Evolutionary conservation across 257 asterid species (phyloP), one percentile per base, ranked within the genome.

Genomic region (Petunia secreta): DNA sequence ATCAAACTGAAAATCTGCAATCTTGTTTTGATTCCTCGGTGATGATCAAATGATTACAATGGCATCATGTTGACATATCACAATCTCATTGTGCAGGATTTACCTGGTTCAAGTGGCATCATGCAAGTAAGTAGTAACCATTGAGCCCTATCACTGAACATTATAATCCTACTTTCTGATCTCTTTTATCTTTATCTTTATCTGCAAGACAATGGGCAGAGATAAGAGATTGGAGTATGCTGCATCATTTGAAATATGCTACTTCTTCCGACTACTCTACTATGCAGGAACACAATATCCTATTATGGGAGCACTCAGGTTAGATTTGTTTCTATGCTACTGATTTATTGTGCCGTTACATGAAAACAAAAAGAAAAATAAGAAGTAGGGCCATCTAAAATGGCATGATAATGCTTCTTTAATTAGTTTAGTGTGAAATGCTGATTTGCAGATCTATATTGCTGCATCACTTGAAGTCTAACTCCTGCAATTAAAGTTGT

Each of bases 241-340:
- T 7, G 96, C 97, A 77, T 91, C 97, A 10, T 93, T 95, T 75
- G 99, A 92, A 89, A 86, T 89, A 25, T 93, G 96, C 92, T 95
- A 95, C 88, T 79, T 81, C 82, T 93, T 95, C 84, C 97, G 99
- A 82, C 87, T 95, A 63, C 94, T 95, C 76, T 95, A 93, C 77
- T 93, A 93, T 84, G 84, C 91, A 8, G 98, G 99, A 83, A 93
- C 99, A 38, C 99, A 93, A 81, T 95, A 91, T 85, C 99, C 98
- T 15, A 95, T 95, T 76, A 93, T 95, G 99, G 99, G 90, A 66
- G 99, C 98, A 75, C 99, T 95, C 88, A 91, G 98, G 99, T 95
- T 74, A 82, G 85, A 74, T 81, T 79, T 78, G 40, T 5, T 43
- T 59, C 34, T 46, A 2, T 15, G 46, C 66, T 75, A 41, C 11